Base-by-base conservation (phyloP, 495 filamentous ascomycete species). In the Apiosordaria backusii region DNA sequence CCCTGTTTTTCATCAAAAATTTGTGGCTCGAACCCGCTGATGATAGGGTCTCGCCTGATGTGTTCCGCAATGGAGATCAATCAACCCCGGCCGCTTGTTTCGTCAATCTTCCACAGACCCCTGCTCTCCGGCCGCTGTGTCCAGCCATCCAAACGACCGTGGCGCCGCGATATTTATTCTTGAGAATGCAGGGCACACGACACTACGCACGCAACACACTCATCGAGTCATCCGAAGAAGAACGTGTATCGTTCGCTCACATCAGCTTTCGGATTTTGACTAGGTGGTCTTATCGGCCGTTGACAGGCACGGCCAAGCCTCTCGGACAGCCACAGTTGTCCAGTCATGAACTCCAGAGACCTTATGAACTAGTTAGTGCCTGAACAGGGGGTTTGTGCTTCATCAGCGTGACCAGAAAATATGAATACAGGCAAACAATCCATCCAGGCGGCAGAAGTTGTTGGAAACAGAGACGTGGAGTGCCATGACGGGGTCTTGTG, bases 11-110 rank as follows among this genome's bases (percentile, higher is more conserved):
- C 25, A 54, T 16, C 15, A 23, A 52, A 45, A 0, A 19, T 13
- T 23, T 55, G n/a, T 55, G 19, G 52, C 52, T n/a, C 10, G n/a
- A 13, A n/a, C n/a, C 21, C 45, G 16, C n/a, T 50, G 65, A 59
- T 65, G 70, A 69, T 72, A 68, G 67, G 68, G 63, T 29, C 35
- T 18, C 26, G 21, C 50, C 50, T 54, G 50, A 18, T 54, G 21
- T 54, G 4, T 18, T 54, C 53, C 65, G 29, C 29, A 35, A 35
- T 35, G 29, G 29, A 6, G 29, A 35, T 45, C 52, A 23, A 55
- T 55, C n/a, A 55, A 55, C 52, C 52, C 52, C 52, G 5, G 52
- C n/a, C 65, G 67, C 66, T 64, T 66, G 63, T 61, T 55, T 23
- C 19, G 52, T 55, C 52, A 23, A 21, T 55, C 52, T 22, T 55